Conservation (phyloP, 208 protist species). For the Leishmania tarentolae region DNA sequence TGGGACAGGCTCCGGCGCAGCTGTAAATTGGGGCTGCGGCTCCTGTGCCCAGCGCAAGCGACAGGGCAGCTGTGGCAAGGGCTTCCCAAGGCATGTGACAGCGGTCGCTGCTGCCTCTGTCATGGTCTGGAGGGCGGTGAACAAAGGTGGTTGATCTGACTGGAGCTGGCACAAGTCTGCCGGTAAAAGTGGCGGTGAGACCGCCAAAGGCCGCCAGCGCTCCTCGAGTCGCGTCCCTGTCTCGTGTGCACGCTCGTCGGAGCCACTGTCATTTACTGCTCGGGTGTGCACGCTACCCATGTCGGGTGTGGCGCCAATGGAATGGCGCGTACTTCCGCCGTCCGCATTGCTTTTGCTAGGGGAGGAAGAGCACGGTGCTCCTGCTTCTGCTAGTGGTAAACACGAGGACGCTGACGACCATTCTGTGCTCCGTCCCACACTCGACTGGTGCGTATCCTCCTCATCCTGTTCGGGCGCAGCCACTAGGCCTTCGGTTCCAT, state of each 20-base stretch:
- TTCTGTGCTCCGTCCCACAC: conserved; percentile 6
- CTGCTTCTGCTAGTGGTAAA: background rate
- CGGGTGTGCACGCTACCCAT: background rate
- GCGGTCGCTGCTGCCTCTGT: background rate
- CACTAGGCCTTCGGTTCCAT: background rate
- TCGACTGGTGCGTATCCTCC: background rate
- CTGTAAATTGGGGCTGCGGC: conserved; percentile 1
- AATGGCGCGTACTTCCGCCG: background rate
- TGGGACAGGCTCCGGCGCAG: background rate
- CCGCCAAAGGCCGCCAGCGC: conserved; percentile 25
- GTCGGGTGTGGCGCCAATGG: background rate
- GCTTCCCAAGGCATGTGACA: background rate
- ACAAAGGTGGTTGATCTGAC: background rate
- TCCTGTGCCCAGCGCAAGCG: conserved; percentile 24
- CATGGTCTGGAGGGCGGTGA: background rate
- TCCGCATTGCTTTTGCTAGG: background rate
- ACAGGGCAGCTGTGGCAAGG: conserved; percentile 9
- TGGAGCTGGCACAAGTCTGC: conserved; percentile 3
- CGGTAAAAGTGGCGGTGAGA: conserved; percentile 17
- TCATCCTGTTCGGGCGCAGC: background rate
- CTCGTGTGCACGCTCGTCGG: background rate
- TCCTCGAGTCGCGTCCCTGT: conserved; percentile 16
- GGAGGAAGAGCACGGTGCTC: background rate
- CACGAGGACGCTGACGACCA: background rate
- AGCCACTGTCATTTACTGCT: background rate